A percentile compares a stretch with the other conserved stretches of the same genome.
These are phyloP conservation scores for Amphichorda felina DNA, from an alignment of 2,329 filamentous ascomycete species.

Conservation along the genomic window DNA sequence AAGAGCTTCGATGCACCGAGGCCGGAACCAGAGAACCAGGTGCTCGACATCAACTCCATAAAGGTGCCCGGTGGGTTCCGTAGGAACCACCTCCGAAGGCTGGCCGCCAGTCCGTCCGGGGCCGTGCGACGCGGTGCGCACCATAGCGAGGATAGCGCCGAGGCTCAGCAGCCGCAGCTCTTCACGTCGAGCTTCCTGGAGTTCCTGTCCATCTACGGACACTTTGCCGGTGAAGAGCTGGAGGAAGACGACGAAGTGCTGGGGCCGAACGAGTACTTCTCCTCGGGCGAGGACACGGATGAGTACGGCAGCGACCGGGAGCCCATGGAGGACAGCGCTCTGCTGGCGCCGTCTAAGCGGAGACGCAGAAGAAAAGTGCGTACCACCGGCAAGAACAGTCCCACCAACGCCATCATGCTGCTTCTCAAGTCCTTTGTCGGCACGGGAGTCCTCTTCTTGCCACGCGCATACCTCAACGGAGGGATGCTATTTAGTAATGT, in stretches of 20 bases:
- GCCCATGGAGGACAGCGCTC: constrained; percentile 76
- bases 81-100: constrained; percentile 74
- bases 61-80: constrained; percentile 90
- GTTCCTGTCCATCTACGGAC: constrained; percentile 87
- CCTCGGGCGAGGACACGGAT: constrained; percentile 59
- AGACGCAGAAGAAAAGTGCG: constrained; percentile 68
- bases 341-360: constrained; percentile 65
- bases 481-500: constrained; percentile 95
- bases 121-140: constrained; percentile 1
- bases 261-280: constrained; percentile 82
- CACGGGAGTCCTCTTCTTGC: constrained; percentile 87
- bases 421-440: constrained; percentile 97
- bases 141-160: constrained; percentile 15
- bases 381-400: constrained; percentile 63
- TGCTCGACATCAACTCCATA: constrained; percentile 79
- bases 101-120: constrained; percentile 48
- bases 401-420: constrained; percentile 69
- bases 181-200: constrained; percentile 92
- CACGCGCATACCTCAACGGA: constrained; percentile 86
- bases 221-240: constrained; percentile 93
- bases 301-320: constrained; percentile 53
- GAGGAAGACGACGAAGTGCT: constrained; percentile 93
- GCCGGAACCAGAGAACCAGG: constrained; percentile 67
- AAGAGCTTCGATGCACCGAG: constrained; percentile 76
- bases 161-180: constrained; percentile 34